Evolutionary conservation across 2,329 filamentous ascomycete genomes (phyloP).

Genomic region (Emericellopsis cladophorae): DNA sequence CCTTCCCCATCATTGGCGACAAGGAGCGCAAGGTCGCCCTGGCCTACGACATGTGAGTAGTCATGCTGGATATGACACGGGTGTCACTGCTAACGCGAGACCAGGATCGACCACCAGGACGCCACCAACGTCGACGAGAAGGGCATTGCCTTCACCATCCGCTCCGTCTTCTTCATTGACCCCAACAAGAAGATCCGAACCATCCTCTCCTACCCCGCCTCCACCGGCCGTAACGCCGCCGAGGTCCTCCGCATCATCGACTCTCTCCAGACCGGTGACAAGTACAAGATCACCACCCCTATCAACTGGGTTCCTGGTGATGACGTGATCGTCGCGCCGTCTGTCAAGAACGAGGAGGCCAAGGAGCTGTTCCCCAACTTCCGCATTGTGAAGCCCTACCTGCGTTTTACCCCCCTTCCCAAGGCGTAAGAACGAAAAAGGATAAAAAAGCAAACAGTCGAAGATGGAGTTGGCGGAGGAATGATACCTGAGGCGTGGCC

Average conservation of each 20-base stretch:
- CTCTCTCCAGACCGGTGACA: conserved; percentile 73
- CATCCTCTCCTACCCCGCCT: conserved; percentile 86
- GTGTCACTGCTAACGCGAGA: conserved; percentile 3
- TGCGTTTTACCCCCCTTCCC: conserved; percentile 58
- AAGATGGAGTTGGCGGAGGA: neutral
- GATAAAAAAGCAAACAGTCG: too few species aligned
- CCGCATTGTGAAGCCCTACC: conserved; percentile 56
- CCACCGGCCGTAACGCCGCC: conserved; percentile 71
- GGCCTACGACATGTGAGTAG: conserved; percentile 61
- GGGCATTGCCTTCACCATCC: conserved; percentile 86
- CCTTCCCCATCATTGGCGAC: conserved; percentile 74
- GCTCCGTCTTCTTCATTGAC: conserved; percentile 90
- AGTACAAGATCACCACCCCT: conserved; percentile 76
- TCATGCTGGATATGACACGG: neutral
- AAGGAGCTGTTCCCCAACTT: conserved; percentile 76
- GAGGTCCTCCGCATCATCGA: conserved; percentile 71
- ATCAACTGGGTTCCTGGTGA: conserved; percentile 85
- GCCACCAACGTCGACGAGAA: conserved; percentile 69
- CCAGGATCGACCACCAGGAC: conserved; percentile 66
- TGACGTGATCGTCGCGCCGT: conserved; percentile 84
- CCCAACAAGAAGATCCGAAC: conserved; percentile 86
- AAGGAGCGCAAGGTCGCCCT: conserved; percentile 65
- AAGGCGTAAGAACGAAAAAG: conserved; percentile 26
- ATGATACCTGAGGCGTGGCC: neutral
- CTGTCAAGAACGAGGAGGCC: conserved; percentile 72